Percentiles rank a stretch among this genome's conserved stretches.
These are phyloP conservation scores for Aureobasidium sp. DNA, from an alignment of 2,329 filamentous ascomycete genomes.

Conservation along the genomic window DNA sequence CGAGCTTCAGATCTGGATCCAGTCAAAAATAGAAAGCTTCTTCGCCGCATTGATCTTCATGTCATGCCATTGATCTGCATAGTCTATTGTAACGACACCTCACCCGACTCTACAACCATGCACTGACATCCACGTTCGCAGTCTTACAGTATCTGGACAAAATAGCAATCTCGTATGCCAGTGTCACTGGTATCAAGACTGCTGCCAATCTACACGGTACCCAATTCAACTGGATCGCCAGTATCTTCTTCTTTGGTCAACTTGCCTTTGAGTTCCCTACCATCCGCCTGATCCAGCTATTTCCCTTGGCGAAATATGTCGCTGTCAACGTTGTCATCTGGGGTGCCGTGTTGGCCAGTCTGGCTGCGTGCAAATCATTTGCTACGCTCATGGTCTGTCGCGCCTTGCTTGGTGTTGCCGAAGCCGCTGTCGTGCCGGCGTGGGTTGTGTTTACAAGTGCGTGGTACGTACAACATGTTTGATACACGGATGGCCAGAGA, in stretches of 20 bases:
- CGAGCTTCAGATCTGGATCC: not conserved
- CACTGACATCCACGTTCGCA: not conserved
- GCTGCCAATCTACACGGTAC: not conserved
- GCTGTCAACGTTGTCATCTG: constrained; percentile 27
- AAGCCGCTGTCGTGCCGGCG: constrained; percentile 16
- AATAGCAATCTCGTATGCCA: constrained; percentile 1
- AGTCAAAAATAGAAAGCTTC: not conserved
- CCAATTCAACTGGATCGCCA: not conserved
- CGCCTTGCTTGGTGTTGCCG: constrained; percentile 30
- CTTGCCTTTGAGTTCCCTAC: not conserved
- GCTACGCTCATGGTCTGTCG: constrained; percentile 25
- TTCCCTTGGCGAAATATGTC: constrained; percentile 20
- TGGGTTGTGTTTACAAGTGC: not conserved
- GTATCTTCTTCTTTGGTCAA: not conserved
- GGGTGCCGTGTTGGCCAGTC: constrained; percentile 26
- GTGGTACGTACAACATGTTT: too few relatives aligned
- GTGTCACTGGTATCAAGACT: constrained; percentile 1
- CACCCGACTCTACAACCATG: not conserved
- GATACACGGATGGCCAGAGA: too few relatives aligned
- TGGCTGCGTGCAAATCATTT: constrained; percentile 26
- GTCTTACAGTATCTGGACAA: constrained; percentile 3
- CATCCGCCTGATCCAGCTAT: not conserved
- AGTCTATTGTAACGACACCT: not conserved
- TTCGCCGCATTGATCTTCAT: not conserved
- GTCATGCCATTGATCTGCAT: not conserved